Conservation (phyloP, 352 stramenopile genomes). For the Achlya hypogyna region DNA sequence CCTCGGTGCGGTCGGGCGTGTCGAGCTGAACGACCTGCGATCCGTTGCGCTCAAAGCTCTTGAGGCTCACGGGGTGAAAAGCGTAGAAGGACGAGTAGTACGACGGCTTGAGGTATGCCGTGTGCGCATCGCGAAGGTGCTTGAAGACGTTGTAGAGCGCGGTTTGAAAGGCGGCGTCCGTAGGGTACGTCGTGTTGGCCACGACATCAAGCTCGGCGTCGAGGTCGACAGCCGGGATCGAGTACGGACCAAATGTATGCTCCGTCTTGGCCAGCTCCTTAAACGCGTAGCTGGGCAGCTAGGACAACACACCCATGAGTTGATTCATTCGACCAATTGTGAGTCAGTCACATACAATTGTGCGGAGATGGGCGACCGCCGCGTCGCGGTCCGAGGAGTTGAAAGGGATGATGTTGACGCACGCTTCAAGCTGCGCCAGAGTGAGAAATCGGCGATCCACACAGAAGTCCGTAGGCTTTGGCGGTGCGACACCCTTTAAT, state of each 20-base stretch:
- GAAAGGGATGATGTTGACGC: slow-evolving; percentile 10
- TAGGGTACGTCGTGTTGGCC: background rate
- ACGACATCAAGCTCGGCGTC: background rate
- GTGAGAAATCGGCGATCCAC: slow-evolving; percentile 10
- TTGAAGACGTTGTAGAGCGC: slow-evolving; percentile 17
- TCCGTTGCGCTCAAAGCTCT: background rate
- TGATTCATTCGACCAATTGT: background rate
- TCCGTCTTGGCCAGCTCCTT: slow-evolving; percentile 3
- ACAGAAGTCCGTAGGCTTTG: slow-evolving; percentile 7
- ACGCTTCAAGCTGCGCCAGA: slow-evolving; percentile 7
- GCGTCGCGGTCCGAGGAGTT: slow-evolving; percentile 6
- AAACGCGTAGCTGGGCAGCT: slow-evolving; percentile 17
- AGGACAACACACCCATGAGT: background rate
- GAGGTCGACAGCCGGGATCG: slow-evolving; percentile 8
- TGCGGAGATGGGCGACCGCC: slow-evolving; percentile 3
- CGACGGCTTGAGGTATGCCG: slow-evolving; percentile 9
- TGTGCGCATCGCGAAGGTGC: slow-evolving; percentile 14
- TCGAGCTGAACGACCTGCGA: slow-evolving; percentile 8
- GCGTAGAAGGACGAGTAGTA: slow-evolving; percentile 18
- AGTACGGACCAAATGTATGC: slow-evolving; percentile 15
- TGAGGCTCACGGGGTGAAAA: slow-evolving; percentile 10
- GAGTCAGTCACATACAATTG: background rate
- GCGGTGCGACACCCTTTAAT: background rate
- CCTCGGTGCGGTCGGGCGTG: slow-evolving; percentile 10
- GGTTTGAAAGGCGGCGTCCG: background rate